Evolutionary conservation across 2,329 filamentous ascomycete species (phyloP).

Genomic region (Dryadomyces quercus-mongolicae): DNA sequence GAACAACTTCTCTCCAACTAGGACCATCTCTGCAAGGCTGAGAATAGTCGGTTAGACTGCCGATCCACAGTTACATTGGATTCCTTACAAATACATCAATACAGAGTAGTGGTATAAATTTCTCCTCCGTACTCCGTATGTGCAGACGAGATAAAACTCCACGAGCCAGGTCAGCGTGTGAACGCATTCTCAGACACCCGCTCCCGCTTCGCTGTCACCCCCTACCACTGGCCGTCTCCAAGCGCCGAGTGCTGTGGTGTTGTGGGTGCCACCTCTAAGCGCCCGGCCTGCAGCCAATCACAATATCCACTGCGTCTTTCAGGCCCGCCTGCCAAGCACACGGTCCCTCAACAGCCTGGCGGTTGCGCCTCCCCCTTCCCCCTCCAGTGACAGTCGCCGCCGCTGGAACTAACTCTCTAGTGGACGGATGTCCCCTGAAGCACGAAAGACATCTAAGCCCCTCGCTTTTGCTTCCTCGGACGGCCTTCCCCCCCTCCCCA

Average conservation of each 20-base stretch:
- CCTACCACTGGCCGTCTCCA: not conserved
- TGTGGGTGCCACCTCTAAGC: slow-evolving; percentile 5
- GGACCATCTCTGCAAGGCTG: too few species aligned
- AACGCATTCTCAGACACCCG: too few species aligned
- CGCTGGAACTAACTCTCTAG: slow-evolving; percentile 7
- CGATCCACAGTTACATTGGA: too few species aligned
- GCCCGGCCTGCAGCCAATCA: slow-evolving; percentile 10
- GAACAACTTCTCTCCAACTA: too few species aligned
- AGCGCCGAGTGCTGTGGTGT: slow-evolving; percentile 2
- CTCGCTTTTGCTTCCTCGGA: not conserved
- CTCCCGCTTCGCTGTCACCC: not conserved
- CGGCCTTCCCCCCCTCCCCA: not conserved
- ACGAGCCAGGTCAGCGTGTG: too few species aligned
- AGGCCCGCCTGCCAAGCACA: slow-evolving; percentile 5
- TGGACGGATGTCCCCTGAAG: slow-evolving; percentile 7
- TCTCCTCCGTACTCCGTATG: too few species aligned
- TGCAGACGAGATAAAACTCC: too few species aligned
- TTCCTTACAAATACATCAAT: too few species aligned
- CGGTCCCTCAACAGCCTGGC: not conserved
- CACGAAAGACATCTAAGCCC: not conserved
- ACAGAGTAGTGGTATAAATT: too few species aligned
- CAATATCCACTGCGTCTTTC: not conserved
- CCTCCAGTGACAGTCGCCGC: slow-evolving; percentile 6
- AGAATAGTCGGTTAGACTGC: too few species aligned
- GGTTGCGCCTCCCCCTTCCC: slow-evolving; percentile 6